These are phyloP conservation scores for Bisporella sp. DNA, from an alignment of 2,329 filamentous ascomycete species.

Conservation along the genomic window DNA sequence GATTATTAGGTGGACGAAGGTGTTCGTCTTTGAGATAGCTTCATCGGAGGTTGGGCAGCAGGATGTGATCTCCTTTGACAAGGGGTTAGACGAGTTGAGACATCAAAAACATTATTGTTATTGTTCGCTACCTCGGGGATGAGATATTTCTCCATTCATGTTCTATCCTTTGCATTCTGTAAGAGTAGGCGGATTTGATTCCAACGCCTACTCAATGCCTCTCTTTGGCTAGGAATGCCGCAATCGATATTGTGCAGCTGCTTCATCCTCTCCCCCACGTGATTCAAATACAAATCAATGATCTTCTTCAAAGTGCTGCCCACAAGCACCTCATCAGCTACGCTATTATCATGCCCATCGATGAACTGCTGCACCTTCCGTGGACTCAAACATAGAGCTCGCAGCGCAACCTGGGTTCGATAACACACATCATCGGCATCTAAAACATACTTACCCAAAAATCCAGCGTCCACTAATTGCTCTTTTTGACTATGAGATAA, in stretches of 20 bases:
- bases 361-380: constrained; percentile 41
- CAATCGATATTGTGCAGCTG: constrained; percentile 7
- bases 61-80: too few relatives aligned
- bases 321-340: constrained; percentile 33
- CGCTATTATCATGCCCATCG: constrained; percentile 37
- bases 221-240: constrained; percentile 12
- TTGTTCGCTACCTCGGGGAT: too few relatives aligned
- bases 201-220: constrained; percentile 17
- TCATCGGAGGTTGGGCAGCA: too few relatives aligned
- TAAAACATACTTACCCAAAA: constrained; percentile 44
- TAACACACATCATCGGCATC: constrained; percentile 45
- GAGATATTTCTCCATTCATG: neutral
- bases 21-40: too few relatives aligned
- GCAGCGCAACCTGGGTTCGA: constrained; percentile 46
- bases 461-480: constrained; percentile 38
- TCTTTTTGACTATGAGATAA: constrained; percentile 27
- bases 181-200: constrained; percentile 17
- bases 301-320: constrained; percentile 30
- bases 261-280: constrained; percentile 8
- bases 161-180: constrained; percentile 9
- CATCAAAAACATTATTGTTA: too few relatives aligned
- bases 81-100: too few relatives aligned
- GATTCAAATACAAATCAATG: constrained; percentile 8
- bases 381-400: constrained; percentile 30
- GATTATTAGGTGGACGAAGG: too few relatives aligned